Evolutionary conservation across 1,139 yeast genomes (phyloP).

Genomic region (Yamadazyma pseudoaaseri): DNA sequence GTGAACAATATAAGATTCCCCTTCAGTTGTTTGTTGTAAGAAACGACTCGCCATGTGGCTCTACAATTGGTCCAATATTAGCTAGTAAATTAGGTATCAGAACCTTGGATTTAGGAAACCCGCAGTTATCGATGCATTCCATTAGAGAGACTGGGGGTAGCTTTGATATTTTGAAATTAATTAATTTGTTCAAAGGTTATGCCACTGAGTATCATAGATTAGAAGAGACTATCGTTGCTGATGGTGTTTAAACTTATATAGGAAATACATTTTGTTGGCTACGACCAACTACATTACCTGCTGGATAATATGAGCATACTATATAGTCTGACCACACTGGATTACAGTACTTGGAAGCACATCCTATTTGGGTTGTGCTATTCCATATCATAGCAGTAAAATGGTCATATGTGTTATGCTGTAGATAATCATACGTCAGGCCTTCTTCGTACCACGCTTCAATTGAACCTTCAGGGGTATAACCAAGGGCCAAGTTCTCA

Average conservation of each 20-base stretch:
- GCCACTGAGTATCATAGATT: constrained; percentile 41
- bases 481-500: constrained; percentile 41
- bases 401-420: constrained; percentile 31
- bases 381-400: constrained; percentile 46
- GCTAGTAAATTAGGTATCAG: constrained; percentile 87
- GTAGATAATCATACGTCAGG: constrained; percentile 22
- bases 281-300: constrained; percentile 55
- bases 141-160: constrained; percentile 93
- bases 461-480: constrained; percentile 27
- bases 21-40: constrained; percentile 84
- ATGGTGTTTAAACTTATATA: constrained; percentile 14
- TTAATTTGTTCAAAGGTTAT: constrained; percentile 60
- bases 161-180: constrained; percentile 64
- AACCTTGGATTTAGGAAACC: constrained; percentile 90
- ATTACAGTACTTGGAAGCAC: constrained; percentile 41
- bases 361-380: constrained; percentile 32
- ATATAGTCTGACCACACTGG: constrained; percentile 52
- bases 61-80: constrained; percentile 93
- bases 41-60: constrained; percentile 93
- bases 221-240: constrained; percentile 29
- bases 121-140: constrained; percentile 94
- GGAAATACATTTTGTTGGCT: constrained; percentile 29
- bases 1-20: constrained; percentile 64
- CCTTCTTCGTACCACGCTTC: constrained; percentile 42
- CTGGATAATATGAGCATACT: constrained; percentile 59